Conservation (phyloP, 208 protist genomes). For the Entamoeba dispar region DNA sequence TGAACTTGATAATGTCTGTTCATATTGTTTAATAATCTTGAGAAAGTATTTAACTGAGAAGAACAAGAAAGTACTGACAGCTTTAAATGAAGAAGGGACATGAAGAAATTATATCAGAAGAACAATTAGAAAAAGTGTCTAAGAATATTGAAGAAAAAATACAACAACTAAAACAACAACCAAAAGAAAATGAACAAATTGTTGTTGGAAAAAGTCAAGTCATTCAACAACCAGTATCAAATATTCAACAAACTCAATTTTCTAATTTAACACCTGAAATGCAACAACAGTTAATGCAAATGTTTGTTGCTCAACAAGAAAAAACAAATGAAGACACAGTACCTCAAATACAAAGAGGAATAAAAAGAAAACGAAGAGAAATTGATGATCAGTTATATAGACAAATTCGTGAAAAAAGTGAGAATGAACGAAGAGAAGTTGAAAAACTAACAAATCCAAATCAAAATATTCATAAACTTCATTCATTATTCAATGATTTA, state of each 20-base stretch:
- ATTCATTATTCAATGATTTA: not conserved
- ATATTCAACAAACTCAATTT: not conserved
- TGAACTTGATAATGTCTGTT: no score
- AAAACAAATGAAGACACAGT: not conserved
- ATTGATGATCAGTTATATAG: not conserved
- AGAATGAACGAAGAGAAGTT: not conserved
- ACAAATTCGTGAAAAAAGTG: not conserved
- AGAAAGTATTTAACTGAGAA: no score
- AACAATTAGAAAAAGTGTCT: no score
- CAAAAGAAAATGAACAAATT: no score
- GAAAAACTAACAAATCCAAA: not conserved
- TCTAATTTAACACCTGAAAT: not conserved
- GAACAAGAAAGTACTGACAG: no score
- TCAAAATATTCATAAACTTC: not conserved
- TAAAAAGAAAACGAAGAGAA: not conserved
- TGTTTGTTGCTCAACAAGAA: not conserved
- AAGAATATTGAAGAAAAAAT: no score
- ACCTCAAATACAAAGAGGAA: not conserved
- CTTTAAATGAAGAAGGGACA: no score
- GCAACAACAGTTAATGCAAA: not conserved
- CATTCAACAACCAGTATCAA: no score
- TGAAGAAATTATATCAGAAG: no score
- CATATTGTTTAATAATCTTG: no score
- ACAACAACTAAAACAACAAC: no score
- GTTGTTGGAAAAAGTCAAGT: no score